Conservation (phyloP, 805 yeast species). For the Zygosaccharomyces bisporus region DNA sequence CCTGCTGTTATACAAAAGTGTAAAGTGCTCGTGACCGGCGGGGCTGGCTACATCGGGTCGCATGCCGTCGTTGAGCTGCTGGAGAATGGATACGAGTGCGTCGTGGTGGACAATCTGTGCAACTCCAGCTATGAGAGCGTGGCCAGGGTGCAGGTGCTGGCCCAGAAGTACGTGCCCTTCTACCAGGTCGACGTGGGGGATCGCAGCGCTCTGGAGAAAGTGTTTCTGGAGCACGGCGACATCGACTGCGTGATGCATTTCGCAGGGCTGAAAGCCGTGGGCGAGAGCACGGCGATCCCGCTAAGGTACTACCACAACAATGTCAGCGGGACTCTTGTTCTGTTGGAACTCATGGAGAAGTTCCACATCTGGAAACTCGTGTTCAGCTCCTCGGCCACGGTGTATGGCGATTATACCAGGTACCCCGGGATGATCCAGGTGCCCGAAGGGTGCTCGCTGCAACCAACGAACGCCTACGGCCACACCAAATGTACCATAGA, state of each 20-base stretch:
- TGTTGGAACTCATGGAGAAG: constrained; percentile 51
- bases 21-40: constrained; percentile 68
- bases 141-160: constrained; percentile 54
- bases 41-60: constrained; percentile 84
- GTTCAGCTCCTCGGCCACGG: constrained; percentile 78
- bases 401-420: constrained; percentile 76
- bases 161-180: constrained; percentile 49
- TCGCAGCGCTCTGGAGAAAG: constrained; percentile 42
- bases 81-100: constrained; percentile 60
- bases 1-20: not conserved
- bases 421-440: constrained; percentile 72
- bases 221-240: constrained; percentile 44
- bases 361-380: constrained; percentile 52
- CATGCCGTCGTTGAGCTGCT: constrained; percentile 67
- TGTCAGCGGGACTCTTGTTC: constrained; percentile 57
- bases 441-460: constrained; percentile 72
- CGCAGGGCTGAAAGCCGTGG: constrained; percentile 82
- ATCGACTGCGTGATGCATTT: constrained; percentile 67
- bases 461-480: constrained; percentile 77
- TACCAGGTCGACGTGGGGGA: constrained; percentile 56
- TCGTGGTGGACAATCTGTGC: constrained; percentile 66
- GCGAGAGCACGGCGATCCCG: constrained; percentile 68
- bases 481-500: constrained; percentile 66
- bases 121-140: constrained; percentile 68
- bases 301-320: constrained; percentile 65